phyloP scores from a whole-genome alignment of 176 grass and related monocot species.

The Avena eriantha region DNA sequence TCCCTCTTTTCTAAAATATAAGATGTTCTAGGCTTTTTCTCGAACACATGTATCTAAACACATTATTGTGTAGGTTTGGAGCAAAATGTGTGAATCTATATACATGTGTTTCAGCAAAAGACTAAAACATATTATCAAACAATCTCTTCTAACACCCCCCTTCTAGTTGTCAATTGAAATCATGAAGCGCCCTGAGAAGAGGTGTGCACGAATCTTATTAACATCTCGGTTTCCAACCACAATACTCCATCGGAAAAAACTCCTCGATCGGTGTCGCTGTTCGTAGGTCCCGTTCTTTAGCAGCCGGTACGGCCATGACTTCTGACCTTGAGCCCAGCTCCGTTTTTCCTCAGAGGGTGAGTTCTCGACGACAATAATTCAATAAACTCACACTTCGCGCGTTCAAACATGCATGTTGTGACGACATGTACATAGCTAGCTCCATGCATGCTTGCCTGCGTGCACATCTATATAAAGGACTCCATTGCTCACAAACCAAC shows the following conservation, averaged over 20 bases:
- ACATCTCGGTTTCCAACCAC: not conserved
- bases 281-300: not conserved
- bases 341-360: not conserved
- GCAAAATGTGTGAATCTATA: too few species aligned
- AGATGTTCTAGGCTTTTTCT: too few species aligned
- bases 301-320: conserved; percentile 1
- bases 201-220: not conserved
- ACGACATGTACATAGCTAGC: too few species aligned
- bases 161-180: not conserved
- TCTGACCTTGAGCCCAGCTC: not conserved
- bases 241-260: not conserved
- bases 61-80: too few species aligned
- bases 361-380: not conserved
- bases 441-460: too few species aligned
- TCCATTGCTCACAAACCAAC: too few species aligned
- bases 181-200: not conserved
- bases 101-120: too few species aligned
- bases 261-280: not conserved
- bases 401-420: too few species aligned
- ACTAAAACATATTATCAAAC: not conserved
- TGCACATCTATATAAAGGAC: too few species aligned
- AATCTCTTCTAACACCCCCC: not conserved
- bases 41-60: too few species aligned
- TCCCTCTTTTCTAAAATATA: too few species aligned
- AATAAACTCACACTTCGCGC: not conserved